A percentile compares a stretch with the other conserved stretches of the same genome.
Conservation (phyloP, 441 rosid genomes). For the Adansonia grandidieri region DNA sequence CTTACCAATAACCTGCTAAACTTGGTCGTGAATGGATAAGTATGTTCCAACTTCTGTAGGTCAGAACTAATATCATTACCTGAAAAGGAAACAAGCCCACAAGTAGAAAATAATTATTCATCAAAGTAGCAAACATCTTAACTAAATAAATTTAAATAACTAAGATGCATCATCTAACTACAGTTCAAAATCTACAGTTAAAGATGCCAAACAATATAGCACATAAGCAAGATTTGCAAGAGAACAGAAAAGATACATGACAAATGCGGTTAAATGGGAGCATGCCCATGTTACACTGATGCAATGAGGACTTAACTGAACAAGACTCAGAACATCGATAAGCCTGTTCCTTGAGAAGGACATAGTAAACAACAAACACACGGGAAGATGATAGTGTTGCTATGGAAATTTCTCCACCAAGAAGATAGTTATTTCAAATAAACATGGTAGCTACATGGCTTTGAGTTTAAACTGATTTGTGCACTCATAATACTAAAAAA, state of each 20-base stretch:
- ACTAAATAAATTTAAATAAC: not conserved
- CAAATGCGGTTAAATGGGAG: constrained; percentile 12
- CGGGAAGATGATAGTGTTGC: not conserved
- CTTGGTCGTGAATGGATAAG: constrained; percentile 57
- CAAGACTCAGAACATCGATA: constrained; percentile 22
- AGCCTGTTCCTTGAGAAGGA: constrained; percentile 3
- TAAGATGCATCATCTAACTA: constrained; percentile 16
- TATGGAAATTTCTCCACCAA: not conserved
- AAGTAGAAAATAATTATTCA: constrained; percentile 15
- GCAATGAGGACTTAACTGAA: not conserved
- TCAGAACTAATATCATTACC: constrained; percentile 46
- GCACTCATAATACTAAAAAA: not conserved
- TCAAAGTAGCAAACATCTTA: not conserved
- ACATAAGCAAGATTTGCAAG: constrained; percentile 19
- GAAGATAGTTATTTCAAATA: not conserved
- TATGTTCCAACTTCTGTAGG: constrained; percentile 48
- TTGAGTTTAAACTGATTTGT: not conserved
- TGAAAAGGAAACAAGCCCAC: constrained; percentile 39
- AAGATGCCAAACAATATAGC: not conserved
- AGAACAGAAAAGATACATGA: not conserved
- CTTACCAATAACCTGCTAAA: constrained; percentile 87
- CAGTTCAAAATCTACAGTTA: not conserved
- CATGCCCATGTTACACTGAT: constrained; percentile 2
- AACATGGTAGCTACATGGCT: constrained; percentile 5
- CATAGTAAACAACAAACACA: not conserved